Percentiles rank a stretch among this genome's conserved stretches.
Evolutionary conservation across 1,284 basidiomycete species (phyloP).

Genomic region (Coniophora puteana): DNA sequence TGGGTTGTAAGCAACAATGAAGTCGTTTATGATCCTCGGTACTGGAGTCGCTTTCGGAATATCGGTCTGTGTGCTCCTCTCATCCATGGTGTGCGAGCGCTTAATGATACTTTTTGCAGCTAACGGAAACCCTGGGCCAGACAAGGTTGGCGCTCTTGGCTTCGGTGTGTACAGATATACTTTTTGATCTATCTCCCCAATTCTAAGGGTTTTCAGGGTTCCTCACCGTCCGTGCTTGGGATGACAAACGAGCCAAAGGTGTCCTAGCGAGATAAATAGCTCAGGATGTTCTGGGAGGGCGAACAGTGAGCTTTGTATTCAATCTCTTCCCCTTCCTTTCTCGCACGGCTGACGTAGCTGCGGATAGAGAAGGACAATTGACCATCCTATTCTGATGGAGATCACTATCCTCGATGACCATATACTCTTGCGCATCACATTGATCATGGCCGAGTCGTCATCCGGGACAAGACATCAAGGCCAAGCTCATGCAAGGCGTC

Average conservation of each 20-base stretch:
- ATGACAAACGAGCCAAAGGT: constrained; percentile 90
- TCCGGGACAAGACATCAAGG: constrained; percentile 73
- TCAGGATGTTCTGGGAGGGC: constrained; percentile 93
- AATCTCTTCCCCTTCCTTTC: background rate
- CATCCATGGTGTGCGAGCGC: background rate
- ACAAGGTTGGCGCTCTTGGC: constrained; percentile 85
- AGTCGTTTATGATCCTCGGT: constrained; percentile 69
- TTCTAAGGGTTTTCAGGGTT: constrained; percentile 45
- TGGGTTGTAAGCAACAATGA: constrained; percentile 90
- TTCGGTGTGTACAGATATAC: constrained; percentile 49
- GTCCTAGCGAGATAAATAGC: constrained; percentile 70
- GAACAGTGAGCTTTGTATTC: constrained; percentile 43
- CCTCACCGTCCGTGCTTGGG: constrained; percentile 78
- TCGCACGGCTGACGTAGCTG: constrained; percentile 1
- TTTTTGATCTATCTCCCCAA: background rate
- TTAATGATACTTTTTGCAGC: constrained; percentile 42
- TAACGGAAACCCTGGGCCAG: constrained; percentile 78
- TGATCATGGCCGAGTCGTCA: constrained; percentile 57
- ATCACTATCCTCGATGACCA: constrained; percentile 77
- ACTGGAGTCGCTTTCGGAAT: constrained; percentile 86
- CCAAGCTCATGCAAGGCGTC: constrained; percentile 76
- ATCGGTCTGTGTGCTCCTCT: constrained; percentile 50
- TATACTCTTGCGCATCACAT: constrained; percentile 70
- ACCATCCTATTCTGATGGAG: constrained; percentile 44
- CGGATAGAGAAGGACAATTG: background rate